Evolutionary conservation across 2,329 filamentous ascomycete species (phyloP), one percentile per base, ranked within the genome.

Genomic region (Colletotrichum sp.): DNA sequence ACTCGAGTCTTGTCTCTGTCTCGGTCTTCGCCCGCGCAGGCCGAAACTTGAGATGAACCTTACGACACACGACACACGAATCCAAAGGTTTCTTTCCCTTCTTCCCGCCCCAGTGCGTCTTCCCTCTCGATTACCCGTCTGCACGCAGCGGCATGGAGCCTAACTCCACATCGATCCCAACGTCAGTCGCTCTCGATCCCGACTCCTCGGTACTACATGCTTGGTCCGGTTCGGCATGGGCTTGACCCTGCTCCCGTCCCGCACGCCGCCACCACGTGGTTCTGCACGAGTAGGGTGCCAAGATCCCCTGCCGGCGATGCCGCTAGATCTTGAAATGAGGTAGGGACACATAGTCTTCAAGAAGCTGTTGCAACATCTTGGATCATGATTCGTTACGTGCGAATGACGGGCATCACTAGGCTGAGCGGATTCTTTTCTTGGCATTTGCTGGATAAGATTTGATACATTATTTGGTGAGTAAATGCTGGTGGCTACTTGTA

Each of bases 41-140:
- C 48, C 16, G 30, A 34, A 48, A 63, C 69, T 67, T 64, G 69
- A 75, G 73, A 75, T 36, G 73, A 75, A 75, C 73, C 38, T 63
- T 72, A 32, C 52, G 26, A 30, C 68, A 65, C 28, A 61, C 67
- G 68, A 24, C 58, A 58, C 38, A 68, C 38, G 65, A 59, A 59
- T 21, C 10, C 3, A 12, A 48, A 62, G 34, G 36, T 65, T 55
- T 43, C 16, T 62, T 58, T 34, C 16, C 21, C 16, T 30, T 32
- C 36, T 52, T 48, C 26, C 26, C 28, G 18, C 58, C 52, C 14
- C n/a, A n/a, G 24, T 56, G 21, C 21, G 38, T 43, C 52, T 56
- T 62, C 10, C 6, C 34, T 16, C n/a, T 16, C 63, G 26, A 38
- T 34, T 34, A 64, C 61, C 30, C 36, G 63, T 72, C 63, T 43